Evolutionary conservation across 2,329 filamentous ascomycete genomes (phyloP).

Genomic region (Calonectria hawksworthii): DNA sequence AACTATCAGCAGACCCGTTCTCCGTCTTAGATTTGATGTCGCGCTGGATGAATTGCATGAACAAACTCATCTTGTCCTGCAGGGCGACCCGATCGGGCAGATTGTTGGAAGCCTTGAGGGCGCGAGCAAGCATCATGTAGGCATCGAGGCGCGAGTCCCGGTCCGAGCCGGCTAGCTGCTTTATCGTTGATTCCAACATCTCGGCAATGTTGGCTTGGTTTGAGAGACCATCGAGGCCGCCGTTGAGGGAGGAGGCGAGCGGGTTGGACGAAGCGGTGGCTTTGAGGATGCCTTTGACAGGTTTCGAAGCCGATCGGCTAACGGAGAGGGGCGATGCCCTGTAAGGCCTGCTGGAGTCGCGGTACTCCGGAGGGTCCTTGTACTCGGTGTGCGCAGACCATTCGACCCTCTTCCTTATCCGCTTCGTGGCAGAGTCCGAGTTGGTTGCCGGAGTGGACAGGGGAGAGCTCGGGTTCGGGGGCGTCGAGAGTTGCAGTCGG

Average conservation of each 20-base stretch:
- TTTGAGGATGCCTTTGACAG: constrained; percentile 83
- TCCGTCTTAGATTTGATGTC: constrained; percentile 78
- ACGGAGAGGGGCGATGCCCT: constrained; percentile 58
- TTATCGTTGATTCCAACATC: constrained; percentile 88
- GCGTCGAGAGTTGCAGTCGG: constrained; percentile 61
- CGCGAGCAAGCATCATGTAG: constrained; percentile 83
- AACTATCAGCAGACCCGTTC: constrained; percentile 72
- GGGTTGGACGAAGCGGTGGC: constrained; percentile 66
- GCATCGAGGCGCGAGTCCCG: constrained; percentile 84
- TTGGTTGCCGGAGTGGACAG: constrained; percentile 56
- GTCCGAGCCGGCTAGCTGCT: constrained; percentile 83
- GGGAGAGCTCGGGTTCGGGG: constrained; percentile 64
- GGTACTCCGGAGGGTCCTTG: constrained; percentile 65
- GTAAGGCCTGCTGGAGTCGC: constrained; percentile 52
- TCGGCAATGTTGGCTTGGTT: constrained; percentile 72
- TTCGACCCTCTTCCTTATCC: constrained; percentile 67
- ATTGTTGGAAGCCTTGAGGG: constrained; percentile 85
- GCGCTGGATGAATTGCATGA: constrained; percentile 86
- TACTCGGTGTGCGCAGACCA: constrained; percentile 71
- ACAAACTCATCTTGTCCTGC: constrained; percentile 80
- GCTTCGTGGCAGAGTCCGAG: constrained; percentile 59
- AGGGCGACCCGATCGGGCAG: constrained; percentile 82
- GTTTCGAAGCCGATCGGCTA: constrained; percentile 58
- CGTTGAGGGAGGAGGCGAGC: constrained; percentile 56
- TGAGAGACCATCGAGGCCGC: constrained; percentile 57